Conservation (phyloP, 2,329 filamentous ascomycete genomes). For the Fusarium sp. region DNA sequence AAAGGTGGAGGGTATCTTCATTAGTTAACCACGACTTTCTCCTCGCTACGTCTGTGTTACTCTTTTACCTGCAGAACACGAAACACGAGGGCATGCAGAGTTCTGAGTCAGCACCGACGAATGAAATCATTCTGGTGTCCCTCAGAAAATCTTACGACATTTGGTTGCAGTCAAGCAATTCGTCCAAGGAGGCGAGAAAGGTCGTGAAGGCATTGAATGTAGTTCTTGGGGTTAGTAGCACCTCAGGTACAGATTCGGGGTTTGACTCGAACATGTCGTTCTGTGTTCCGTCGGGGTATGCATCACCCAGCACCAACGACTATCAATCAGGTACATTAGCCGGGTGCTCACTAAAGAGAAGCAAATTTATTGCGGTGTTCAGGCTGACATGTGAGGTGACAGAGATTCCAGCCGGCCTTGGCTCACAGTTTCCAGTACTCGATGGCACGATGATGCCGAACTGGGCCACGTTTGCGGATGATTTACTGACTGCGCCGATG, state of each 20-base stretch:
- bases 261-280: neutral
- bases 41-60: neutral
- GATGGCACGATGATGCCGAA: neutral
- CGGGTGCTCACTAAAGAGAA: neutral
- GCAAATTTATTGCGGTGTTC: fast-evolving
- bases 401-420: neutral
- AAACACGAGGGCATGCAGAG: neutral
- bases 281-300: neutral
- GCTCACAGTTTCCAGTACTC: neutral
- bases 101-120: neutral
- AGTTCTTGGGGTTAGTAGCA: neutral
- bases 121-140: neutral
- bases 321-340: neutral
- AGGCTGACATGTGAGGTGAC: neutral
- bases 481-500: neutral
- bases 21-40: constrained; percentile 3
- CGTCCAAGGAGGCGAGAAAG: neutral
- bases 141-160: neutral
- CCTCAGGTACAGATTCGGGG: neutral
- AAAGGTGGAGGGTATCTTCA: constrained; percentile 10
- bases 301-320: neutral
- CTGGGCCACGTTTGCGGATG: constrained; percentile 1
- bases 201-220: neutral
- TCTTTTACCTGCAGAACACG: neutral
- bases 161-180: neutral